Base-by-base conservation (phyloP, 768 basidiomycete species). In the Cytidiella melzeri region DNA sequence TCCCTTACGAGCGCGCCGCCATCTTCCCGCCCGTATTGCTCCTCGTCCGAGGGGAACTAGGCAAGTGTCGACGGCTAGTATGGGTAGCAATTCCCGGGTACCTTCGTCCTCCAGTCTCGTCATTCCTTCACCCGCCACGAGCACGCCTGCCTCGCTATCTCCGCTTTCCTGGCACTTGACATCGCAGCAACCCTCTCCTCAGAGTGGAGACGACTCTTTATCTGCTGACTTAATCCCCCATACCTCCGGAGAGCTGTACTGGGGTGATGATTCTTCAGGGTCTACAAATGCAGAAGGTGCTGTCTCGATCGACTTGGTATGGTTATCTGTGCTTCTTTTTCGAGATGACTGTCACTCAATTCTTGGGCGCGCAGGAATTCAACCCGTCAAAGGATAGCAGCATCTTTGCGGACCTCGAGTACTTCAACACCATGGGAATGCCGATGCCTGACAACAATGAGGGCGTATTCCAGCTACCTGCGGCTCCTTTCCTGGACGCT, bases 141-240 rank as follows among this genome's bases (percentile, higher is more conserved):
- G 21, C 13, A 23, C 51, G 2, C 18, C 19, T n/a, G 21, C 30
- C 15, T 27, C 41, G 21, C 40, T 46, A 11, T 50, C 49, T 12
- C 52, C 52, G 18, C 36, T 53, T 4, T 42, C 52, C 7, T 53
- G 52, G 52, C 52, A 41, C 12, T 27, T 45, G 12, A 24, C 38
- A 6, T 23, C 9, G 5, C 43, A 23, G 34, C 52, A 48, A 10
- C 18, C 46, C 9, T 20, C 47, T 9, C 52, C 47, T 24, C 21
- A 28, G 24, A 28, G 40, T 6, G 13, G 40, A 10, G 34, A 24
- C 21, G 20, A n/a, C 10, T 53, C 52, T 15, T 46, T 46, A 1
- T 5, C 47, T 15, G 24, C 26, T 21, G 15, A 44, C 9, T 5
- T 39, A 3, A 23, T 34, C 9, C 28, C 41, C 4, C 26, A 37